phyloP scores from a whole-genome alignment of 2,329 filamentous ascomycete genomes.

The Claviceps sp. region DNA sequence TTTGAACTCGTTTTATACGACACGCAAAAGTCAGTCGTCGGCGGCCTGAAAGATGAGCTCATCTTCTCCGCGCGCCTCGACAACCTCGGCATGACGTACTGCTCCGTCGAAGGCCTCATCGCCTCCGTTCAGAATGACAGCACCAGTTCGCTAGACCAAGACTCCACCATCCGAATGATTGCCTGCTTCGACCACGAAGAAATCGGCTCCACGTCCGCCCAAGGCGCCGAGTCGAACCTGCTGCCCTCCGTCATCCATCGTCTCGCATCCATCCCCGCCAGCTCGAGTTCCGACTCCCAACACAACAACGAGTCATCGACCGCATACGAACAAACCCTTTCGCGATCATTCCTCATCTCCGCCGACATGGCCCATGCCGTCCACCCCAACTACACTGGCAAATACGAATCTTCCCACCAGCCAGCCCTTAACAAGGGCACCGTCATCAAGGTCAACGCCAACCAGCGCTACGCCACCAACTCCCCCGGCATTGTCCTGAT shows the following conservation, averaged over 20 bases:
- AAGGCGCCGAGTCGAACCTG: constrained; percentile 86
- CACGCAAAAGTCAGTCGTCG: constrained; percentile 79
- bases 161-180: constrained; percentile 76
- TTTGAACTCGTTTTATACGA: constrained; percentile 98
- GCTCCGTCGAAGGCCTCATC: constrained; percentile 74
- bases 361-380: constrained; percentile 97
- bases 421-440: constrained; percentile 94
- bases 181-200: constrained; percentile 97
- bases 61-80: constrained; percentile 93
- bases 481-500: constrained; percentile 86
- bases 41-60: constrained; percentile 84
- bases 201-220: constrained; percentile 82
- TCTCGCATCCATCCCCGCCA: constrained; percentile 63
- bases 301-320: constrained; percentile 55
- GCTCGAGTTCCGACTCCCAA: constrained; percentile 44
- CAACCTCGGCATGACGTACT: constrained; percentile 95
- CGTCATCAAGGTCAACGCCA: constrained; percentile 97
- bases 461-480: constrained; percentile 93
- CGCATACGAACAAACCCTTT: constrained; percentile 83
- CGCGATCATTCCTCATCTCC: constrained; percentile 84
- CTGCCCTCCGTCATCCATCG: constrained; percentile 78
- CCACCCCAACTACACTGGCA: constrained; percentile 84
- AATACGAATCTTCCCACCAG: constrained; percentile 83
- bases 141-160: constrained; percentile 53
- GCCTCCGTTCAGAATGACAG: constrained; percentile 51